Base-by-base conservation (phyloP, 2,329 filamentous ascomycete species). In the Ilyonectria destructans region DNA sequence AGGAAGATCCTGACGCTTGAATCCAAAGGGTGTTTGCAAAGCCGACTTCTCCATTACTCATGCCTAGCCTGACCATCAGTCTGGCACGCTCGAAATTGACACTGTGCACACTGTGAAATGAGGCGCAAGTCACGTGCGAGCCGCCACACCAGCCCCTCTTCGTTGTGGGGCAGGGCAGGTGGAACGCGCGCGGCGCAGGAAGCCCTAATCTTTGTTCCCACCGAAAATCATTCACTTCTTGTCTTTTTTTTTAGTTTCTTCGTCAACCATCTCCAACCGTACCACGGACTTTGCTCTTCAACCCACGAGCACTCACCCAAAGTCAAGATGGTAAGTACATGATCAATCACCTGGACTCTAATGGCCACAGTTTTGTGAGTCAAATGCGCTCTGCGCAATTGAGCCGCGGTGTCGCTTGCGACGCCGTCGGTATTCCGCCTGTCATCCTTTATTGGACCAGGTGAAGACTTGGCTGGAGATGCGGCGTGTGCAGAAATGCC, bases 391-490 rank as follows among this genome's bases (percentile, higher is more conserved):
- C 63, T 65, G 77, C 73, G 74, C 75, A 78, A 76, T 80, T 80
- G 80, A 80, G 73, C 76, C 75, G 60, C 77, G 70, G 75, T 66
- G 70, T 78, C 75, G 79, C 76, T 72, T 68, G 73, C 75, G 75
- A 72, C 72, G 40, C 75, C 77, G 78, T 71, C 80, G 78, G 76
- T 75, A 78, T 81, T 77, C 80, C 79, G 72, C 80, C 76, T 68
- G 73, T 65, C 58, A 76, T 74, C 73, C 71, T 51, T 77, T 58
- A 67, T 69, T 51, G 69, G 71, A 73, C 69, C 74, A 71, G 84
- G 87, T 89, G 88, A 90, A 84, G 88, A 89, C 83, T 84, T 90
- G 90, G 88, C 90, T 91, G 88, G 89, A 91, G 89, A 84, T 82
- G 76, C 74, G 68, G 78, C 73, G 78, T 82, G 83, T 71, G 87